Evolutionary conservation across 768 basidiomycete genomes (phyloP), one percentile per base, ranked within the genome.

Genomic region (Tricholoma furcatifolium): DNA sequence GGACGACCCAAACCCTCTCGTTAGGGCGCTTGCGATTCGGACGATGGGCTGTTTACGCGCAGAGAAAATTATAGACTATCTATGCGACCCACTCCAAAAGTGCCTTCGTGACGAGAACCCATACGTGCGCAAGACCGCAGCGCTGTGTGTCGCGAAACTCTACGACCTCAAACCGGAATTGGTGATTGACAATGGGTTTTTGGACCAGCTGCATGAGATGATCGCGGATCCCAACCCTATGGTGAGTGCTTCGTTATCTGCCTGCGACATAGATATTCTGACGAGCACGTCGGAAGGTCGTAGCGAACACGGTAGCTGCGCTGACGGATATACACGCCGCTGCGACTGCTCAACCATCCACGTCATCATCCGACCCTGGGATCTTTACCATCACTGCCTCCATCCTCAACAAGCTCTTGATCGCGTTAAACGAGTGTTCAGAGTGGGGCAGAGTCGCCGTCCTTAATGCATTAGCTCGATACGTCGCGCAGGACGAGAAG

Each of bases 371-470:
- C 2, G 83, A 88, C 43, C 76, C 83, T 3, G 87, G 84, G 15
- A 68, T 86, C 49, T 98, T 98, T 73, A 71, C 70, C 53, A 92
- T 98, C 67, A 94, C 93, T n/a, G 70, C 86, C 6, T 68, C 83
- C 0, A 81, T 95, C 54, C 79, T 99, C 45, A 87, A 80, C 70
- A 97, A 95, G 67, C 82, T 99, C 14, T 76, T 99, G 50, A 90
- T 98, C 49, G 97, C 96, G 2, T 77, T 99, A 17, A 96, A 96
- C 66, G 97, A 98, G 70, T 98, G 96, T 66, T 96, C 95, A 0
- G 97, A 99, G 72, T 99, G 97, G 97, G 97, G 97, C 30, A 83
- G 96, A 51, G 93, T 99, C 14, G 93, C 95, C 1, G 85, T 99
- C 34, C 71, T 98, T 47, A 89, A 88, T 53, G 91, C 93, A 0